These are phyloP conservation scores for Carex littledalei DNA, from an alignment of 176 grass and related monocot species.

Conservation along the genomic window DNA sequence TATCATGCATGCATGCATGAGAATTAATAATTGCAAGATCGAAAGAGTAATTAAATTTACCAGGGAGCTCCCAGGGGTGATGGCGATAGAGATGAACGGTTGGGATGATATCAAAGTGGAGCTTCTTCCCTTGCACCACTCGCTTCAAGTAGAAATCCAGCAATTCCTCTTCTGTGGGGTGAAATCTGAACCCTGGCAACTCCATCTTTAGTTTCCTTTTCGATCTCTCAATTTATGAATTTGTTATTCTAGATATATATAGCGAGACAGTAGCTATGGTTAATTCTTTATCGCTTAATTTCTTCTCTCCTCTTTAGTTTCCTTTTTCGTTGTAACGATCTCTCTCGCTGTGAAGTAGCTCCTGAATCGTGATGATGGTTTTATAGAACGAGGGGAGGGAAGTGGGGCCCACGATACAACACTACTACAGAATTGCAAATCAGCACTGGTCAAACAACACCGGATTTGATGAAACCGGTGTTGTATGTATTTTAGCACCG, in stretches of 20 bases:
- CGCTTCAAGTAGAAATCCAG: constrained; percentile 90
- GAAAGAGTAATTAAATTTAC: background rate
- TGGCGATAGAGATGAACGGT: constrained; percentile 76
- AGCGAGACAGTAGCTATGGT: too few species aligned
- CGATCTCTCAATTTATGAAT: background rate
- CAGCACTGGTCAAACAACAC: too few species aligned
- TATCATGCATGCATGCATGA: background rate
- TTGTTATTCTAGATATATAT: background rate
- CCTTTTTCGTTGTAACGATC: constrained; percentile 19
- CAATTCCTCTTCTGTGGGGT: constrained; percentile 80
- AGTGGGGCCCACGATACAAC: too few species aligned
- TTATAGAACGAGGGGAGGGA: too few species aligned
- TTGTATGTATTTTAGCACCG: too few species aligned
- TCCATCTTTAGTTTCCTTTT: constrained; percentile 23
- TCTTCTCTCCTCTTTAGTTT: background rate
- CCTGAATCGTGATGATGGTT: background rate
- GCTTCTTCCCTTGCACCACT: constrained; percentile 36
- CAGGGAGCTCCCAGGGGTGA: constrained; percentile 73
- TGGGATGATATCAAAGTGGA: constrained; percentile 79
- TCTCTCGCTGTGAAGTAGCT: background rate
- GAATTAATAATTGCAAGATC: background rate
- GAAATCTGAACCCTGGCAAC: constrained; percentile 70
- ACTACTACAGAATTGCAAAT: too few species aligned
- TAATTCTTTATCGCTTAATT: background rate
- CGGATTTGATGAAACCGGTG: too few species aligned